Evolutionary conservation across 805 yeast species (phyloP).

Genomic region (Saccharomyces mikatae): DNA sequence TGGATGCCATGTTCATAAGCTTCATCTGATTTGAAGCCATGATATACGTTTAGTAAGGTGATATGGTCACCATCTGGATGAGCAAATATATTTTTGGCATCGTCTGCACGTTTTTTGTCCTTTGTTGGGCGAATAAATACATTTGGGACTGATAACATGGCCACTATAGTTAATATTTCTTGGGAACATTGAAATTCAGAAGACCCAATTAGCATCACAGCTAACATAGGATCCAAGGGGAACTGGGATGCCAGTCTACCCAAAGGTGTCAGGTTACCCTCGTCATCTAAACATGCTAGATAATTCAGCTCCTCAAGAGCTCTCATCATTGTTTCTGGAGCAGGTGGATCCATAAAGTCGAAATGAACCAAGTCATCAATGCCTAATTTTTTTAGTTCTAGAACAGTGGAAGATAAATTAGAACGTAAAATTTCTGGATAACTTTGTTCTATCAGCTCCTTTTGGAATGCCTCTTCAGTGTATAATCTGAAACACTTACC

Average conservation of each 20-base stretch:
- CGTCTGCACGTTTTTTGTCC: constrained; percentile 85
- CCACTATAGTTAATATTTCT: constrained; percentile 81
- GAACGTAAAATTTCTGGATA: constrained; percentile 92
- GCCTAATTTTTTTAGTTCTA: constrained; percentile 89
- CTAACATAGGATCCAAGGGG: constrained; percentile 93
- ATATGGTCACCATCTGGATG: constrained; percentile 94
- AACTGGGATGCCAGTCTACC: constrained; percentile 88
- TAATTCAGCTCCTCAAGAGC: constrained; percentile 93
- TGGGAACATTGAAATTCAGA: constrained; percentile 81
- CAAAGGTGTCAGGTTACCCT: constrained; percentile 79
- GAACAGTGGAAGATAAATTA: constrained; percentile 82
- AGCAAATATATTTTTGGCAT: constrained; percentile 76
- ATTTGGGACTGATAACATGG: constrained; percentile 85
- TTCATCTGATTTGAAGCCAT: constrained; percentile 72
- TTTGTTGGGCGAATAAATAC: constrained; percentile 90
- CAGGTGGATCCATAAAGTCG: constrained; percentile 99
- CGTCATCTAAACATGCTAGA: constrained; percentile 81
- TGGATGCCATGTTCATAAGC: constrained; percentile 56
- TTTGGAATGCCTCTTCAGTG: constrained; percentile 93
- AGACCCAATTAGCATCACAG: constrained; percentile 84
- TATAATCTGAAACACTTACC: constrained; percentile 95
- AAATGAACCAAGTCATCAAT: constrained; percentile 94
- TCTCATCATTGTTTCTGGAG: constrained; percentile 99
- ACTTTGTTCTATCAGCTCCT: constrained; percentile 88
- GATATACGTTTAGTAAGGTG: constrained; percentile 79